Evolutionary conservation across 495 filamentous ascomycete species (phyloP), one percentile per base, ranked within the genome.

Genomic region (Penicillium silybi): DNA sequence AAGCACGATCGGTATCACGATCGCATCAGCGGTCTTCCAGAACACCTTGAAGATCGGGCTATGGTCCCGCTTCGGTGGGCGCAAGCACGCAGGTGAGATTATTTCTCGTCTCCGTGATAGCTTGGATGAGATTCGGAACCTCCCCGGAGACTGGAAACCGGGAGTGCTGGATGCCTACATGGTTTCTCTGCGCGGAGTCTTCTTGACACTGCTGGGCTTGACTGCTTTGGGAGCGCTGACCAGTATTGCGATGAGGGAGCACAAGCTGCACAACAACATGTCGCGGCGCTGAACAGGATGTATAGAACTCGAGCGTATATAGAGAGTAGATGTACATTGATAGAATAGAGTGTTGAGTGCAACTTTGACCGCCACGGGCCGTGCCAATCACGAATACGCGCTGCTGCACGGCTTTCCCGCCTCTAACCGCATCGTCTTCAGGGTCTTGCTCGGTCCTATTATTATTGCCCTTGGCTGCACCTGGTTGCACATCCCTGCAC

Each of bases 11-110:
- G 92, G 92, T 18, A 81, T 95, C 53, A 88, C 90, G 0, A 68
- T 92, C 44, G 85, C 87, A 5, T 84, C 82, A 1, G 78, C 86
- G 1, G 83, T 93, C 4, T 96, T 93, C 60, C 89, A 95, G 62
- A 93, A 93, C 34, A 62, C 72, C 2, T 51, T 78, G 19, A 82
- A 82, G 46, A 66, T 49, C 0, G 57, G 77, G 6, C 76, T 97
- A 1, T 86, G 84, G 76, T 72, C 76, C 16, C 80, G 79, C 10
- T 85, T 97, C 47, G 89, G 88, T 8, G 70, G 80, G 42, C 66
- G 78, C 1, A 73, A 85, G 1, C 75, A 83, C 34, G 90, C 88
- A 0, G 80, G 71, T 9, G 81, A 88, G 44, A 70, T 87, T 48
- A 93, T 96, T 52, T 63, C 66, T 10, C 74, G 78, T 10, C 81